phyloP scores from a whole-genome alignment of 2,329 filamentous ascomycete species.

The Epicoccum sorghinum region DNA sequence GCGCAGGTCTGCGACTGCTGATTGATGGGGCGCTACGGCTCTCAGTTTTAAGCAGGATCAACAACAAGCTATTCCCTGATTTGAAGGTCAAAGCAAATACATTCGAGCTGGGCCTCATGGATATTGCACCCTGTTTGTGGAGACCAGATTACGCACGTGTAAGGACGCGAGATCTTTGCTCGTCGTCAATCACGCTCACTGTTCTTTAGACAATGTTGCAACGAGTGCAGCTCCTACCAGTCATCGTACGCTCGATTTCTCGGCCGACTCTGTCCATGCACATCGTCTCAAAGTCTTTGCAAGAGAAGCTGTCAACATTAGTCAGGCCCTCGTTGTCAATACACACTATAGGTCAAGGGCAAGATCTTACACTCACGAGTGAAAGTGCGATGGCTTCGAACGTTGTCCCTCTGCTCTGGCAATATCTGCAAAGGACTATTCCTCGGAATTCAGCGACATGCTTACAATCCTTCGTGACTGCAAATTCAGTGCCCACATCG shows the following conservation, averaged over 20 bases:
- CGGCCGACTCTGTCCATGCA: constrained; percentile 10
- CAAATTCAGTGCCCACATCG: not conserved
- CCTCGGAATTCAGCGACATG: constrained; percentile 8
- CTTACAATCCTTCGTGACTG: constrained; percentile 18
- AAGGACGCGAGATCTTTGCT: constrained; percentile 6
- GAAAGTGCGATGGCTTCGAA: not conserved
- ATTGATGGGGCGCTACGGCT: constrained; percentile 47
- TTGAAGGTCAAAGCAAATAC: constrained; percentile 42
- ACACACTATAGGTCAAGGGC: not conserved
- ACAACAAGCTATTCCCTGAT: constrained; percentile 25
- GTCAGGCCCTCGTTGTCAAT: not conserved
- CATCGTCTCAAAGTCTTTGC: constrained; percentile 21
- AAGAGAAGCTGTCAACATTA: constrained; percentile 21
- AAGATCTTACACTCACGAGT: not conserved
- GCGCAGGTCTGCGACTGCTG: constrained; percentile 22
- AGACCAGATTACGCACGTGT: constrained; percentile 46
- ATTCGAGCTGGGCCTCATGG: constrained; percentile 42
- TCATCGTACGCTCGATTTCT: constrained; percentile 44
- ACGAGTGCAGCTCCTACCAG: constrained; percentile 47
- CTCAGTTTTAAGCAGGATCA: constrained; percentile 39
- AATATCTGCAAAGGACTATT: constrained; percentile 19
- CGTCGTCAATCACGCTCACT: not conserved
- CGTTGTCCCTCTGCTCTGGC: constrained; percentile 19
- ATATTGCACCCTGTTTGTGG: constrained; percentile 50
- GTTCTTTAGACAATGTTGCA: constrained; percentile 35